phyloP scores from a whole-genome alignment of 768 basidiomycete species.

The Macrolepiota dolichaula region DNA sequence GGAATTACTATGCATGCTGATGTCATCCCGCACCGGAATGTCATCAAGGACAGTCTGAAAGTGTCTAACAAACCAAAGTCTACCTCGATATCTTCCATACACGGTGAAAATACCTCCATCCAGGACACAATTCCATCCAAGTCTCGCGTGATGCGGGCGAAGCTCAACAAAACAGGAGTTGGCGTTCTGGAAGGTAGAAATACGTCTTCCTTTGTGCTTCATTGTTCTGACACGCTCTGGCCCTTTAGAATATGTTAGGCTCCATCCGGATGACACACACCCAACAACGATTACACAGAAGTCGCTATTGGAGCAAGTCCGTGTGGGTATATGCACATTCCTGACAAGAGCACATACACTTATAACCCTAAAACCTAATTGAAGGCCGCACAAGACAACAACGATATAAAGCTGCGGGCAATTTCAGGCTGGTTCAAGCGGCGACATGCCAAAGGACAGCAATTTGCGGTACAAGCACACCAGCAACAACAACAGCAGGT shows the following conservation, averaged over 20 bases:
- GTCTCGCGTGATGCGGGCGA: not conserved
- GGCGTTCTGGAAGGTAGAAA: not conserved
- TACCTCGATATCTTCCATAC: not conserved
- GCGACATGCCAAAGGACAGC: not conserved
- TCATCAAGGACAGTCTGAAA: not conserved
- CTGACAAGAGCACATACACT: not conserved
- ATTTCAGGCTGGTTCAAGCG: conserved; percentile 1
- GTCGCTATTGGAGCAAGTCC: not conserved
- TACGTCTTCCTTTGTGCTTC: not conserved
- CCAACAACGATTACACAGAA: conserved; percentile 1
- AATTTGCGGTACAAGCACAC: not conserved
- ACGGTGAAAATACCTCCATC: not conserved
- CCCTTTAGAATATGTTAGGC: not conserved
- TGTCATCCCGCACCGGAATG: not conserved
- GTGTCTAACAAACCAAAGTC: not conserved
- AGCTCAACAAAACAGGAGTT: not conserved
- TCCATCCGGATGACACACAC: conserved; percentile 6
- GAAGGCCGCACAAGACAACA: not conserved
- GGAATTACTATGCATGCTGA: not conserved
- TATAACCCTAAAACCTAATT: not conserved
- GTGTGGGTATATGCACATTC: conserved; percentile 1
- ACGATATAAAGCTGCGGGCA: not conserved
- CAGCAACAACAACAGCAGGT: not conserved
- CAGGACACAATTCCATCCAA: not conserved
- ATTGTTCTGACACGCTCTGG: not conserved